phyloP scores from a whole-genome alignment of 257 asterid genomes.

The Forsythia viridissima region DNA sequence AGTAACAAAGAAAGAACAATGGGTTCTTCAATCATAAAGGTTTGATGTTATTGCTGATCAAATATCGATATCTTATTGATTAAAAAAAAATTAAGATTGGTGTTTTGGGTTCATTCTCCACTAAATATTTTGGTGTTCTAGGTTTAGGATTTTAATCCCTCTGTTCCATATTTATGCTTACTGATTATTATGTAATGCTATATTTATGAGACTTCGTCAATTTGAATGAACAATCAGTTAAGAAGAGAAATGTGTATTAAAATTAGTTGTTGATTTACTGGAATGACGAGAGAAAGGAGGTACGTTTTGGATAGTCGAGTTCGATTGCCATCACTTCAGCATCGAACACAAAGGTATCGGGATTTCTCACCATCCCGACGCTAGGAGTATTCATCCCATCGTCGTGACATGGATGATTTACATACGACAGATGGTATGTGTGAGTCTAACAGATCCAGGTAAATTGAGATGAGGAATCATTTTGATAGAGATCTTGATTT shows the following conservation, averaged over 20 bases:
- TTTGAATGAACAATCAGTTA: slow-evolving; percentile 23
- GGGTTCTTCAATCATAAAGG: not conserved
- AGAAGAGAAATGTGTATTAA: not conserved
- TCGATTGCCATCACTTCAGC: slow-evolving; percentile 18
- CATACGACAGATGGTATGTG: not conserved
- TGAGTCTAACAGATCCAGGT: not conserved
- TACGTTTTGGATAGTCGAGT: slow-evolving; percentile 29
- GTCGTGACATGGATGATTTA: too few relatives aligned
- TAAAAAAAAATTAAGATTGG: not conserved
- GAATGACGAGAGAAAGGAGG: slow-evolving; percentile 45
- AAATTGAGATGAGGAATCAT: too few relatives aligned
- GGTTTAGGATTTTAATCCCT: slow-evolving; percentile 13
- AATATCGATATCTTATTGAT: not conserved
- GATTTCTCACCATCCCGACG: too few relatives aligned
- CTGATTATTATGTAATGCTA: slow-evolving; percentile 8
- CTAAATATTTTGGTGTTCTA: slow-evolving; percentile 15
- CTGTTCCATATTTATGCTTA: not conserved
- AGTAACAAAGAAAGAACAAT: not conserved
- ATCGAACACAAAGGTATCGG: too few relatives aligned
- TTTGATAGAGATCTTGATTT: too few relatives aligned
- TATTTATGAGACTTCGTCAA: not conserved
- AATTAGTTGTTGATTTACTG: slow-evolving; percentile 10
- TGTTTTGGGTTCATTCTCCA: not conserved
- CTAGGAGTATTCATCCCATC: not conserved
- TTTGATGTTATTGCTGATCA: not conserved